Percentiles rank a stretch among this genome's conserved stretches.
These are phyloP conservation scores for Entophlyctis luteolus DNA, from an alignment of 192 early-diverging fungal species.

Conservation along the genomic window DNA sequence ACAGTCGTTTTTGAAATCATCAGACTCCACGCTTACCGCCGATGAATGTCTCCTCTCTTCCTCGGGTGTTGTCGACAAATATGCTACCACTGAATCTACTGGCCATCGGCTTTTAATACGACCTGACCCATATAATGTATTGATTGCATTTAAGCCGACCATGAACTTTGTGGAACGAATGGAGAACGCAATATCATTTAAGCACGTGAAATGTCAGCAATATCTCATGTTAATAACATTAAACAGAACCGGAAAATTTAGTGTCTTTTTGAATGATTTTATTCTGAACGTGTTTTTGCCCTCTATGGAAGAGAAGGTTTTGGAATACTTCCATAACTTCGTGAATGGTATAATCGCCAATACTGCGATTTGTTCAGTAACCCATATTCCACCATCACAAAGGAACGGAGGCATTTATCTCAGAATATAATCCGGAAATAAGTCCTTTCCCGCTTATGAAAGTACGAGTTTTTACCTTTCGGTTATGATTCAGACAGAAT, in stretches of 20 bases:
- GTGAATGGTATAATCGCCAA: constrained; percentile 53
- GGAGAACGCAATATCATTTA: constrained; percentile 47
- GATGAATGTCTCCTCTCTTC: background rate
- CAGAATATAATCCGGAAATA: constrained; percentile 33
- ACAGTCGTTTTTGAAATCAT: background rate
- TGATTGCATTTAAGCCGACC: constrained; percentile 67
- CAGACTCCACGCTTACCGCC: background rate
- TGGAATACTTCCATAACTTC: constrained; percentile 64
- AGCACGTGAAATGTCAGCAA: constrained; percentile 28
- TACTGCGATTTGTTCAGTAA: constrained; percentile 1
- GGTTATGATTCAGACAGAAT: background rate
- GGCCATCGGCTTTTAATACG: constrained; percentile 64
- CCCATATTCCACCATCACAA: constrained; percentile 38
- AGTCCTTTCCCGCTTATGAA: constrained; percentile 66
- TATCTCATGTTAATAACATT: background rate
- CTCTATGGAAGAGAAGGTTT: constrained; percentile 76
- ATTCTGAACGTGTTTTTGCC: constrained; percentile 77
- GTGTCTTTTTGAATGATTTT: constrained; percentile 71
- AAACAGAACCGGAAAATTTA: constrained; percentile 48
- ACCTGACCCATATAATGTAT: constrained; percentile 66
- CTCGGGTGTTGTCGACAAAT: constrained; percentile 59
- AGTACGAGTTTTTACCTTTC: constrained; percentile 34
- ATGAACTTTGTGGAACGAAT: constrained; percentile 56
- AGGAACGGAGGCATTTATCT: constrained; percentile 52
- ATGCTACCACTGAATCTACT: constrained; percentile 54